These are phyloP conservation scores for Saccharomycopsis fodiens DNA, from an alignment of 805 yeast genomes.

Conservation along the genomic window DNA sequence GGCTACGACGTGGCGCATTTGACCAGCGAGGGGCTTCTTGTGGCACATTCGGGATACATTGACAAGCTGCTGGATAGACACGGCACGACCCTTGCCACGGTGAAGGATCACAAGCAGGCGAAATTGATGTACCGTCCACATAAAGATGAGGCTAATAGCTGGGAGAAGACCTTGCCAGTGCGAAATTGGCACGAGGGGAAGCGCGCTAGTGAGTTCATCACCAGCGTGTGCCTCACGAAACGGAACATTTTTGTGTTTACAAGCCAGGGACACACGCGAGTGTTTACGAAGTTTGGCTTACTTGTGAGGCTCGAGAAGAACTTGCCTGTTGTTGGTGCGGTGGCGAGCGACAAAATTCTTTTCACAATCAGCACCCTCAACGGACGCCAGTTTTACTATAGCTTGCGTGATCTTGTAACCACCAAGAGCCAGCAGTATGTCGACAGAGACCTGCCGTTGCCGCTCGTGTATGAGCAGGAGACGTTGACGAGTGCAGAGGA, in stretches of 20 bases:
- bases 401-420: slow-evolving; percentile 38
- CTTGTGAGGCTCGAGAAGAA: slow-evolving; percentile 62
- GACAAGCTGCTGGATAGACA: slow-evolving; percentile 20
- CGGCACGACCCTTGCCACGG: slow-evolving; percentile 7
- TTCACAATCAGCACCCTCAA: slow-evolving; percentile 40
- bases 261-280: slow-evolving; percentile 64
- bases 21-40: slow-evolving; percentile 55
- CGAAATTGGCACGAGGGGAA: slow-evolving; percentile 23
- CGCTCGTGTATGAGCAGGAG: slow-evolving; percentile 25
- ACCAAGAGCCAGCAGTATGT: slow-evolving; percentile 34
- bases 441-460: slow-evolving; percentile 31
- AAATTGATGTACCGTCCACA: slow-evolving; percentile 65
- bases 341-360: slow-evolving; percentile 52
- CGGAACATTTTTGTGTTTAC: slow-evolving; percentile 63
- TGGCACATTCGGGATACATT: slow-evolving; percentile 43
- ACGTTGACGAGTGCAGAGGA: too few relatives aligned
- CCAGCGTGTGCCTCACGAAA: slow-evolving; percentile 60
- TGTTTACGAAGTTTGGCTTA: slow-evolving; percentile 65
- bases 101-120: slow-evolving; percentile 26
- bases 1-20: slow-evolving; percentile 71
- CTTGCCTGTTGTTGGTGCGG: slow-evolving; percentile 63
- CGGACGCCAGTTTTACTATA: slow-evolving; percentile 32
- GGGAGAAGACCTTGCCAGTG: slow-evolving; percentile 62
- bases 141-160: slow-evolving; percentile 49
- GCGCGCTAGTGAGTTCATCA: slow-evolving; percentile 44